A percentile compares a stretch with the other conserved stretches of the same genome.
Evolutionary conservation across 768 basidiomycete genomes (phyloP).

Genomic region (Russula virescens): DNA sequence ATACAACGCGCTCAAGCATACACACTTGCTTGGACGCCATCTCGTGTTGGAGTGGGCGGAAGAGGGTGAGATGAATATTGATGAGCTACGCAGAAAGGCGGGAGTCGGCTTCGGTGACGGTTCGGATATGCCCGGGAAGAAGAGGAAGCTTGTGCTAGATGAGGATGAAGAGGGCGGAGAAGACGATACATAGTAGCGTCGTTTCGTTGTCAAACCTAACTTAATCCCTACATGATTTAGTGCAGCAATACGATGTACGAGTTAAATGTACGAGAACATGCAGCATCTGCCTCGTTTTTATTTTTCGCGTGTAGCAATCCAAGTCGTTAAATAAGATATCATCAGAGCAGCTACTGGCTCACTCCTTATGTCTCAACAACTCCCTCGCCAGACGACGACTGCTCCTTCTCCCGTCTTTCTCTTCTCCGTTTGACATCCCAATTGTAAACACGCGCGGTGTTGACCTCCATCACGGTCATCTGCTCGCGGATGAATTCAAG

Average conservation of each 20-base stretch:
- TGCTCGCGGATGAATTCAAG: constrained; percentile 92
- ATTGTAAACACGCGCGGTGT: constrained; percentile 93
- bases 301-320: background rate
- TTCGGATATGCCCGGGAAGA: constrained; percentile 63
- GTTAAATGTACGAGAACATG: background rate
- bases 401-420: constrained; percentile 32
- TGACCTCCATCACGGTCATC: constrained; percentile 92
- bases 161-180: constrained; percentile 33
- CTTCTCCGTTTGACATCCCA: constrained; percentile 87
- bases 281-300: background rate
- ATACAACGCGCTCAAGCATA: constrained; percentile 80
- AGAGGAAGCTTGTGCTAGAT: constrained; percentile 61
- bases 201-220: background rate
- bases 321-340: background rate
- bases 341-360: background rate
- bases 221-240: background rate
- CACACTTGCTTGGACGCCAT: constrained; percentile 93
- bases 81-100: constrained; percentile 69
- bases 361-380: background rate
- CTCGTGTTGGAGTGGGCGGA: constrained; percentile 90
- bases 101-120: constrained; percentile 72
- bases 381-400: background rate
- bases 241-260: background rate
- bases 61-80: constrained; percentile 73
- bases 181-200: constrained; percentile 27